Evolutionary conservation across 169 alveolate genomes (phyloP).

Genomic region (Cyclospora cayetanensis): DNA sequence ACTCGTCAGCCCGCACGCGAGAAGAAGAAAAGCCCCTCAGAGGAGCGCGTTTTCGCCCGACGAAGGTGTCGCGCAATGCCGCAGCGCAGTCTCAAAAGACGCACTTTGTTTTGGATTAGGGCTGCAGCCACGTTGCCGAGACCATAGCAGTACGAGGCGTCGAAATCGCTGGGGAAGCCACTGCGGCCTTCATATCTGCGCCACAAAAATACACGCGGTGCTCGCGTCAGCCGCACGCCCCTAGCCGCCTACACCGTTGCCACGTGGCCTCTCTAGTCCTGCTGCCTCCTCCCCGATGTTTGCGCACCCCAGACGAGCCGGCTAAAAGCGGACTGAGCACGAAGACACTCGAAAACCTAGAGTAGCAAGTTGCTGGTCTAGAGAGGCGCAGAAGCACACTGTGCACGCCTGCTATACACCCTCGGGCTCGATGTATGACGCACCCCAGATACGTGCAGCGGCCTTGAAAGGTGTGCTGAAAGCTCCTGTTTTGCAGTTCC

Average conservation of each 20-base stretch:
- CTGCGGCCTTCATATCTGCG: constrained; percentile 97
- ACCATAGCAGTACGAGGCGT: constrained; percentile 98
- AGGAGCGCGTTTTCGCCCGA: background rate
- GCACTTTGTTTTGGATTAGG: constrained; percentile 87
- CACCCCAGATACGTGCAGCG: constrained; percentile 95
- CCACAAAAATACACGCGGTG: background rate
- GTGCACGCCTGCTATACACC: constrained; percentile 32
- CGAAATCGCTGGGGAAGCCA: constrained; percentile 97
- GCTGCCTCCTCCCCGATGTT: too few species aligned
- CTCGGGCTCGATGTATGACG: background rate
- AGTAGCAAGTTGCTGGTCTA: too few species aligned
- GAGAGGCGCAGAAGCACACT: constrained; percentile 36
- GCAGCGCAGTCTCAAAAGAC: background rate
- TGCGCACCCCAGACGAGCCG: too few species aligned
- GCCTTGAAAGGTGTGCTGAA: constrained; percentile 73
- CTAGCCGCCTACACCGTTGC: too few species aligned
- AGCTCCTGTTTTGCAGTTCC: constrained; percentile 73
- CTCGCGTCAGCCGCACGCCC: too few species aligned
- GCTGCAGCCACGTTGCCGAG: constrained; percentile 96
- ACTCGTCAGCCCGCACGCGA: too few species aligned
- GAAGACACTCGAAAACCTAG: background rate
- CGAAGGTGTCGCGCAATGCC: background rate
- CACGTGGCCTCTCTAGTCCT: too few species aligned
- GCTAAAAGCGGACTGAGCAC: too few species aligned
- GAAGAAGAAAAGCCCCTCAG: background rate